Evolutionary conservation across 306 rosid genomes (phyloP).

Genomic region (Dryas alaskensis): DNA sequence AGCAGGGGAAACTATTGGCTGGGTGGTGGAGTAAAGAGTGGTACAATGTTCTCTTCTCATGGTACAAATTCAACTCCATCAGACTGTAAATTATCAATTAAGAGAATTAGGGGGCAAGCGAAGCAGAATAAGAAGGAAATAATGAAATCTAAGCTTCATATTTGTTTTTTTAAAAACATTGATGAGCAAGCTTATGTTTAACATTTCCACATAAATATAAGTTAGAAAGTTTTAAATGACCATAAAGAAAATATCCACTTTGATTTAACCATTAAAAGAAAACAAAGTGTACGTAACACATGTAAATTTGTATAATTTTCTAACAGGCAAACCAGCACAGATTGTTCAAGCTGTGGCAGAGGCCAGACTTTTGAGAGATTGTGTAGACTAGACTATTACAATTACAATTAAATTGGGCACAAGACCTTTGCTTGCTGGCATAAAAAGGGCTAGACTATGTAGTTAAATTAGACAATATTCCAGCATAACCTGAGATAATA

Average conservation of each 20-base stretch:
- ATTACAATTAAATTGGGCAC: no score
- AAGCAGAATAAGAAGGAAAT: not conserved
- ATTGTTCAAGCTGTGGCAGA: not conserved
- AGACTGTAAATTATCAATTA: slow-evolving; percentile 46
- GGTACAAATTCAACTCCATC: slow-evolving; percentile 97
- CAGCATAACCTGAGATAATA: no score
- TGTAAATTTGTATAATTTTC: not conserved
- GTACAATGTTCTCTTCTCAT: slow-evolving; percentile 60
- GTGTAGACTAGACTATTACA: no score
- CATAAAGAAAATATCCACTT: not conserved
- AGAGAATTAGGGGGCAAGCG: slow-evolving; percentile 10
- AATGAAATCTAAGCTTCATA: not conserved
- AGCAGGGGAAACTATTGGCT: slow-evolving; percentile 50
- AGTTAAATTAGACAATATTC: no score
- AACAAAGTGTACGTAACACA: not conserved
- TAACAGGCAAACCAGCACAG: not conserved
- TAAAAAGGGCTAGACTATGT: no score
- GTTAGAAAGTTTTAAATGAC: not conserved
- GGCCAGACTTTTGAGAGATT: not conserved
- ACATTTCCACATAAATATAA: not conserved
- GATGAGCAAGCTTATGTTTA: not conserved
- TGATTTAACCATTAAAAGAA: not conserved
- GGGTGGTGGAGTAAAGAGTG: slow-evolving; percentile 94
- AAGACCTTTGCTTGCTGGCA: no score
- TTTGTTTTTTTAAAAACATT: not conserved